Evolutionary conservation across 108 stramenopile species (phyloP).

Genomic region (Nitzschia sp.): DNA sequence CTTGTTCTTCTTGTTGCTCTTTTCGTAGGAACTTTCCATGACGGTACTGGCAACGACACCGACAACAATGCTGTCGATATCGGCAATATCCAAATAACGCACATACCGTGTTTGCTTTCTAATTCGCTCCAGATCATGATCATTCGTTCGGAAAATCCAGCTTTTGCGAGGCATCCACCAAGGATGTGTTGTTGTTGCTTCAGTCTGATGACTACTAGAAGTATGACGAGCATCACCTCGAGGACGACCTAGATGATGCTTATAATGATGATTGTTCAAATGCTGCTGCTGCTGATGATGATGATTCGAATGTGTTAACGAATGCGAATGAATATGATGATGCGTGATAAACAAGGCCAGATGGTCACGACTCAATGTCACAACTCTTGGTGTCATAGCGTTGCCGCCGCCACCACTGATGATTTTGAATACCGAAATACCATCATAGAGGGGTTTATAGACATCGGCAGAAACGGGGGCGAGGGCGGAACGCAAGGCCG

Average conservation of each 20-base stretch:
- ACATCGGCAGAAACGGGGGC: not conserved
- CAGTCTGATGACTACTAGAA: conserved; percentile 7
- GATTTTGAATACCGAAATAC: conserved; percentile 23
- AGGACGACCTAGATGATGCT: too few species aligned
- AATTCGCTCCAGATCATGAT: conserved; percentile 13
- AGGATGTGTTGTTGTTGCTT: conserved; percentile 16
- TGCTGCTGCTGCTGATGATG: too few species aligned
- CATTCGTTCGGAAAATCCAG: conserved; percentile 10
- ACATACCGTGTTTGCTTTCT: conserved; percentile 26
- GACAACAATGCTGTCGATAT: conserved; percentile 52
- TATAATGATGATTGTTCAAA: too few species aligned
- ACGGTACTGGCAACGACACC: conserved; percentile 62
- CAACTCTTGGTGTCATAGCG: conserved; percentile 32
- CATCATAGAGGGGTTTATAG: conserved; percentile 2
- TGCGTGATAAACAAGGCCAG: conserved; percentile 71
- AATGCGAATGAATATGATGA: conserved; percentile 20
- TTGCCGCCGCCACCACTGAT: not conserved
- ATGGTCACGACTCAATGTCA: conserved; percentile 61
- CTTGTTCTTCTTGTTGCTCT: conserved; percentile 11
- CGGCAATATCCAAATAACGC: conserved; percentile 69
- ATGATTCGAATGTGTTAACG: not conserved
- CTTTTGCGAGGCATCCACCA: conserved; percentile 21
- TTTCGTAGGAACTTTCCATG: conserved; percentile 43
- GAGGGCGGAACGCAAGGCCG: not conserved
- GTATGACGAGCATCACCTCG: conserved; percentile 1